Percentiles rank a stretch among this genome's conserved stretches.
Conservation (phyloP, 805 yeast species). For the Saturnispora besseyi region DNA sequence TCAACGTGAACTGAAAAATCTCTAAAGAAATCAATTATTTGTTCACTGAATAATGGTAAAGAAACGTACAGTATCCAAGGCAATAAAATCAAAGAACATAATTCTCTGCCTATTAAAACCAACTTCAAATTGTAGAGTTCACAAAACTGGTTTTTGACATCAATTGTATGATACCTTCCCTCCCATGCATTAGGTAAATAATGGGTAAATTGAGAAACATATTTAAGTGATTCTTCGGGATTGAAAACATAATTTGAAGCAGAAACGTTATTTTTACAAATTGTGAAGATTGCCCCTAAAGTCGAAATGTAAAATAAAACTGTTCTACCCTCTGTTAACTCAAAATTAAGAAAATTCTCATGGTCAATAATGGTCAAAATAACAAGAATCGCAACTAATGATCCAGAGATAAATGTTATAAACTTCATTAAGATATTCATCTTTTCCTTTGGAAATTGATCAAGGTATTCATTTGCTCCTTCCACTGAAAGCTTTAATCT, state of each 20-base stretch:
- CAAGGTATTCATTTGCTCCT: conserved; percentile 74
- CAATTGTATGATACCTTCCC: conserved; percentile 72
- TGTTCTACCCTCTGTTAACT: conserved; percentile 70
- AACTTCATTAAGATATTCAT: conserved; percentile 48
- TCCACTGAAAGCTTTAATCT: conserved; percentile 69
- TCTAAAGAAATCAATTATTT: conserved; percentile 82
- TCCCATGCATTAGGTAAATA: conserved; percentile 85
- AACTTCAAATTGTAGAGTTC: conserved; percentile 66
- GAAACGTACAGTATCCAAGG: conserved; percentile 89
- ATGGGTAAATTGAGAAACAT: conserved; percentile 82
- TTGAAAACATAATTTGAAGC: conserved; percentile 64
- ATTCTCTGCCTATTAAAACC: conserved; percentile 62
- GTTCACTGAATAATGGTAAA: conserved; percentile 61
- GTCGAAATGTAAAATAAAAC: conserved; percentile 82
- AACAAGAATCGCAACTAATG: conserved; percentile 82
- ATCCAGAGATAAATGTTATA: conserved; percentile 70
- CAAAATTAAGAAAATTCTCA: conserved; percentile 84
- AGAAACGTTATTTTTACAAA: conserved; percentile 62
- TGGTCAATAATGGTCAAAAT: conserved; percentile 73
- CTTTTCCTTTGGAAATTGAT: conserved; percentile 85
- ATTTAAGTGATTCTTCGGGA: conserved; percentile 78
- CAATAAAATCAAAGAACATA: conserved; percentile 71
- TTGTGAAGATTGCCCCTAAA: conserved; percentile 82
- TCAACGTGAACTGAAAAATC: conserved; percentile 87
- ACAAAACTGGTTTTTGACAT: conserved; percentile 77